phyloP scores from a whole-genome alignment of 306 rosid species.

The Urtica urens region DNA sequence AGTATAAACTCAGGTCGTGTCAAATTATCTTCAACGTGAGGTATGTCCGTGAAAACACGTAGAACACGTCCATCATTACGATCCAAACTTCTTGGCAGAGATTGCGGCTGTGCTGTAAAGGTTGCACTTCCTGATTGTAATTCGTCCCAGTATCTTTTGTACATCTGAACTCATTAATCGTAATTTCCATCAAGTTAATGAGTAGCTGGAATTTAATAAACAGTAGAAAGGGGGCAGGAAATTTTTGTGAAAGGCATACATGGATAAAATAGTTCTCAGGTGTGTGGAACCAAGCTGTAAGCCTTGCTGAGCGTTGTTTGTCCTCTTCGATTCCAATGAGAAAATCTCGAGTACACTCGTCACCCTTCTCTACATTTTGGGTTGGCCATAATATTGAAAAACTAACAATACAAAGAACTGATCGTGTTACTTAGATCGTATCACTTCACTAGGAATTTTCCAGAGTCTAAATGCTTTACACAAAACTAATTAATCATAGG shows the following conservation, averaged over 20 bases:
- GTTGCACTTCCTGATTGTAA: constrained; percentile 27
- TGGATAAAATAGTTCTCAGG: constrained; percentile 69
- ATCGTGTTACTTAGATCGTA: constrained; percentile 10
- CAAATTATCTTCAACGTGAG: constrained; percentile 78
- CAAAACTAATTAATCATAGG: constrained; percentile 12
- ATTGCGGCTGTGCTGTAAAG: constrained; percentile 15
- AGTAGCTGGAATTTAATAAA: constrained; percentile 6
- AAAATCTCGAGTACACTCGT: constrained; percentile 81
- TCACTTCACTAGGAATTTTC: constrained; percentile 3
- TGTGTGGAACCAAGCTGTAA: constrained; percentile 84
- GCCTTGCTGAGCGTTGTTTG: constrained; percentile 85
- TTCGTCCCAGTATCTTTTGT: constrained; percentile 41
- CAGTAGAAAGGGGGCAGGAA: constrained; percentile 11
- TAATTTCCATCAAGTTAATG: constrained; percentile 16
- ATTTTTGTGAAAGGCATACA: constrained; percentile 32
- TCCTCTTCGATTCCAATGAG: constrained; percentile 85
- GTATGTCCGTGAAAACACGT: constrained; percentile 71
- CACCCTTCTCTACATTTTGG: constrained; percentile 46
- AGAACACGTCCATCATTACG: constrained; percentile 29
- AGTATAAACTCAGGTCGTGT: constrained; percentile 57
- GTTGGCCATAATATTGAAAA: constrained; percentile 77
- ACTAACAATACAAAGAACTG: constrained; percentile 32
- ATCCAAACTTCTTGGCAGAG: constrained; percentile 23
- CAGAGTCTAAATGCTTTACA: neutral
- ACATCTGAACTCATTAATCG: constrained; percentile 41